Base-by-base conservation (phyloP, 495 filamentous ascomycete species). In the Rostrohypoxylon terebratum region DNA sequence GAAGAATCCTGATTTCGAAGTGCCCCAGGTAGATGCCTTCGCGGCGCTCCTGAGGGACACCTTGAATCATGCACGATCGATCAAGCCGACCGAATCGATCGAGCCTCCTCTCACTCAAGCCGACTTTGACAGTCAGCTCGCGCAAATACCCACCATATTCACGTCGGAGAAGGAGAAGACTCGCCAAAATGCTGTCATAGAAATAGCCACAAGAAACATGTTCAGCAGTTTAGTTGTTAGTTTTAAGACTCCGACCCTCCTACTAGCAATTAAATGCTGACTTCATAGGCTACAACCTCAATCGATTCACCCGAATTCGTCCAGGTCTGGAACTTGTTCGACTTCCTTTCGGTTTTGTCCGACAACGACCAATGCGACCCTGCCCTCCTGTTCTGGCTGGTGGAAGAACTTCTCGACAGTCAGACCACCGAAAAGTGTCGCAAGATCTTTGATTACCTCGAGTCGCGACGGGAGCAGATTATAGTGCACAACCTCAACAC, bases 381-480 rank as follows among this genome's bases (percentile, higher is more conserved):
- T 1, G 92, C 90, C 25, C 84, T 98, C 38, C 87, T 95, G 9
- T 92, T 96, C 71, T 94, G 91, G 88, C 87, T 98, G 13, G 90
- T 98, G 16, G 96, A 99, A 77, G 96, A 99, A 77, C 87, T 98
- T 0, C 87, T 99, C 50, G 96, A 98, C 80, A 97, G 93, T 67
- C 96, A 97, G 77, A 97, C 94, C 0, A 96, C 97, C 20, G 87
- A 92, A 61, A 93, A 93, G 11, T 98, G 95, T 74, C 90, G 94
- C 59, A 92, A 87, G 23, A 90, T 98, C 1, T 98, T 98, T 75
- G 93, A 96, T 75, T 98, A 93, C 72, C 84, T 98, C 50, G 96
- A 98, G 77, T 98, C 96, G 3, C 88, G 96, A 67, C 87, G 96
- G 61, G 93, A 98, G 75, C 87, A 90, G 20, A 90, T 97, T 57